These are phyloP conservation scores for Ophiostoma perfectum DNA, from an alignment of 2,329 filamentous ascomycete genomes.

Conservation along the genomic window DNA sequence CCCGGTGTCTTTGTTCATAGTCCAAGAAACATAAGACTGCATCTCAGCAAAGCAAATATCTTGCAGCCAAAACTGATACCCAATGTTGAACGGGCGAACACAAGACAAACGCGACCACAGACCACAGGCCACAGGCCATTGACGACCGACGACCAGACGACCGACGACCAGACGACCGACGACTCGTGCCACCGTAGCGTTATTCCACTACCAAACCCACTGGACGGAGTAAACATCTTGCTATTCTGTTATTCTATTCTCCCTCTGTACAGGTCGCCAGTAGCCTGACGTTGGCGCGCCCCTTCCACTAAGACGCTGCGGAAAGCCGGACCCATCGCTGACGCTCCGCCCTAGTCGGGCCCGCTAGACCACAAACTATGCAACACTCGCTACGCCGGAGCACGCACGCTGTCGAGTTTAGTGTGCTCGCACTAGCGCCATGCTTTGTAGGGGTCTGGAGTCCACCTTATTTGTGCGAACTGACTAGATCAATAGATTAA, in stretches of 20 bases:
- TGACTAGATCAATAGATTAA: neutral
- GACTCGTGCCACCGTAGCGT: neutral
- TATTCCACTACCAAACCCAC: neutral
- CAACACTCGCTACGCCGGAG: slow-evolving; percentile 20
- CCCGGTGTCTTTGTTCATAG: too few relatives aligned
- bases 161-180: neutral
- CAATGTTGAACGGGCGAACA: too few relatives aligned
- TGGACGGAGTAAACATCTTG: neutral
- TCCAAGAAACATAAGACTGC: too few relatives aligned
- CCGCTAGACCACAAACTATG: slow-evolving; percentile 13
- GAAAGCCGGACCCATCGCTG: slow-evolving; percentile 19
- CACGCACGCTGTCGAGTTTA: slow-evolving; percentile 23
- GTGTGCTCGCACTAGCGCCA: slow-evolving; percentile 15
- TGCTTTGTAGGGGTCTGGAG: slow-evolving; percentile 15
- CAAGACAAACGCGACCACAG: neutral
- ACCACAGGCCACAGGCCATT: too few relatives aligned
- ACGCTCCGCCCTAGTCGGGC: slow-evolving; percentile 13
- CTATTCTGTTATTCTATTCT: too few relatives aligned
- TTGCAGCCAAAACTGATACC: too few relatives aligned
- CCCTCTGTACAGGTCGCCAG: too few relatives aligned
- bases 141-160: too few relatives aligned
- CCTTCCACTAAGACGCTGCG: neutral
- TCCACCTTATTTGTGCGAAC: neutral
- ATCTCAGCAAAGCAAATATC: too few relatives aligned
- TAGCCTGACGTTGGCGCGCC: too few relatives aligned